Evolutionary conservation across 2,329 filamentous ascomycete species (phyloP).

Genomic region (Chalaropsis ovoidea): DNA sequence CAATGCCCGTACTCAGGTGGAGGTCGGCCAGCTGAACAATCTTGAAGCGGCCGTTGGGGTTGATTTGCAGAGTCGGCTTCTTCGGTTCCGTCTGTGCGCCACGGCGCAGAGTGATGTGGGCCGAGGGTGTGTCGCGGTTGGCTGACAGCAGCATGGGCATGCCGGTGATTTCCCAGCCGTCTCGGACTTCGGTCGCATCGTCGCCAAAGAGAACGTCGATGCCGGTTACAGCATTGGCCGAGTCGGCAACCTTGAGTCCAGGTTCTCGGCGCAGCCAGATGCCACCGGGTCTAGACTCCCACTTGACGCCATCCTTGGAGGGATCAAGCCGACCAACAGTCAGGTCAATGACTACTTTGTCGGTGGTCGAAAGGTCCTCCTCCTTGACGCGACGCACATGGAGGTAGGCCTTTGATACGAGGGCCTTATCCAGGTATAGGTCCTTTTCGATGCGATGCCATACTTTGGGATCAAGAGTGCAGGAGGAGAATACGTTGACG

Average conservation of each 20-base stretch:
- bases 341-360: constrained; percentile 72
- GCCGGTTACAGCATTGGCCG: constrained; percentile 62
- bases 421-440: constrained; percentile 64
- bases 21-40: constrained; percentile 94
- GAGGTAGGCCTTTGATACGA: constrained; percentile 67
- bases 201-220: constrained; percentile 82
- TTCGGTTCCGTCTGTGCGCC: constrained; percentile 41
- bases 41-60: constrained; percentile 88
- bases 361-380: constrained; percentile 63
- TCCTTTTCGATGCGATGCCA: constrained; percentile 90
- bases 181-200: constrained; percentile 80
- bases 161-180: constrained; percentile 71
- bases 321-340: constrained; percentile 65
- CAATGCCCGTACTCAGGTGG: constrained; percentile 83
- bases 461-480: constrained; percentile 56
- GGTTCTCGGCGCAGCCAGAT: constrained; percentile 72
- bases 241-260: constrained; percentile 64
- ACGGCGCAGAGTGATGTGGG: constrained; percentile 67
- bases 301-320: constrained; percentile 41
- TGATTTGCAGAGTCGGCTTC: constrained; percentile 66
- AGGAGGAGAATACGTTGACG: constrained; percentile 64
- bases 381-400: constrained; percentile 77
- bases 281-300: constrained; percentile 68
- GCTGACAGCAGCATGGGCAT: constrained; percentile 62
- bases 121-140: constrained; percentile 51